These are phyloP conservation scores for Chytriomyces sp. DNA, from an alignment of 192 early-diverging fungal species.

Conservation along the genomic window DNA sequence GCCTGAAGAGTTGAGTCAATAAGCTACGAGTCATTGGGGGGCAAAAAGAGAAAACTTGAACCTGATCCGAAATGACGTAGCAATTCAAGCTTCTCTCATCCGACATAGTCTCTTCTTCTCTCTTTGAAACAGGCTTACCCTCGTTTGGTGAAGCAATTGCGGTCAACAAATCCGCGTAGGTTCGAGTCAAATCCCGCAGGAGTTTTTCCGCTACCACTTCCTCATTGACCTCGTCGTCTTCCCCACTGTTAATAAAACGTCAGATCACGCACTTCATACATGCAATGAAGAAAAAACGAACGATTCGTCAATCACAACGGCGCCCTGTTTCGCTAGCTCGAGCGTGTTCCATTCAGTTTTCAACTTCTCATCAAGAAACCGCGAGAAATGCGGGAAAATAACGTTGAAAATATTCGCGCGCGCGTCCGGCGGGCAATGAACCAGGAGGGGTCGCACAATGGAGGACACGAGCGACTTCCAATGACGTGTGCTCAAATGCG, in stretches of 20 bases:
- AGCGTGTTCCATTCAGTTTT: slow-evolving; percentile 36
- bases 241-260: not conserved
- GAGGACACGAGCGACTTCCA: slow-evolving; percentile 39
- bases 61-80: not conserved
- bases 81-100: not conserved
- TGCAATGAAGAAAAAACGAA: slow-evolving; percentile 21
- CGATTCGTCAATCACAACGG: too few relatives aligned
- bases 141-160: slow-evolving; percentile 13
- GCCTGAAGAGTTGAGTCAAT: slow-evolving; percentile 22
- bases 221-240: slow-evolving; percentile 35
- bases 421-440: slow-evolving; percentile 32
- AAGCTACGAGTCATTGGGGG: not conserved
- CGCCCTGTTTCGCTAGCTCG: slow-evolving; percentile 6
- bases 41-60: not conserved
- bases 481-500: slow-evolving; percentile 36
- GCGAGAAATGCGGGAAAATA: slow-evolving; percentile 23
- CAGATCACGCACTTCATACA: not conserved
- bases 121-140: slow-evolving; percentile 4
- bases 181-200: slow-evolving; percentile 39
- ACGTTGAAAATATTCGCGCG: slow-evolving; percentile 14
- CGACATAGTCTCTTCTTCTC: not conserved
- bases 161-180: slow-evolving; percentile 35
- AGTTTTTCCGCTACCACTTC: slow-evolving; percentile 40
- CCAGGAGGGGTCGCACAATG: slow-evolving; percentile 34
- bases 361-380: slow-evolving; percentile 26